A percentile compares a stretch with the other conserved stretches of the same genome.
phyloP scores from a whole-genome alignment of 768 basidiomycete species.

The Rhizopogon vesiculosus region DNA sequence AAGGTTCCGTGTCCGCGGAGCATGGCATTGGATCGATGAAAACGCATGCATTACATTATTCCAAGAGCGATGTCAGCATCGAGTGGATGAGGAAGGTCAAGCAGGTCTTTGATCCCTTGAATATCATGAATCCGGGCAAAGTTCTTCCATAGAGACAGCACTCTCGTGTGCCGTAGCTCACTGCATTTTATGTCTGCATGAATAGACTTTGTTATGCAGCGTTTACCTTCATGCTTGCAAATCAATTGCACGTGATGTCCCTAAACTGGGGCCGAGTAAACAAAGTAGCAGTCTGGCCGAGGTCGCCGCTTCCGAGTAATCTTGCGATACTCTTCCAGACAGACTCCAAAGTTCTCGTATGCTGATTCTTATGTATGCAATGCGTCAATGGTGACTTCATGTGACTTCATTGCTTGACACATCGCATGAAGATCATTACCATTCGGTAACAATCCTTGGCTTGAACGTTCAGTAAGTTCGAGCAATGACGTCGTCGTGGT shows the following conservation, averaged over 20 bases:
- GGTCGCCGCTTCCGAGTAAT: no score
- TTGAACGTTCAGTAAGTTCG: background rate
- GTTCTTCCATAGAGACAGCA: constrained; percentile 39
- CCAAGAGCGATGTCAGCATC: constrained; percentile 75
- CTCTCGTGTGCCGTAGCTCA: background rate
- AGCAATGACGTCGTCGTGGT: background rate
- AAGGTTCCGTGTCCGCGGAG: constrained; percentile 94
- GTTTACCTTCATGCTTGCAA: no score
- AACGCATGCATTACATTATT: constrained; percentile 83
- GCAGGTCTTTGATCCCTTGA: constrained; percentile 79
- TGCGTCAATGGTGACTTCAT: no score
- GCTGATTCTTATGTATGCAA: no score
- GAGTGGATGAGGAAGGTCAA: constrained; percentile 91
- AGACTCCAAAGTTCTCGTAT: no score
- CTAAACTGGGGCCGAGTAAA: no score
- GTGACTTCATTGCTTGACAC: background rate
- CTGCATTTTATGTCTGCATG: background rate
- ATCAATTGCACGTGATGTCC: no score
- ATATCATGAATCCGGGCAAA: constrained; percentile 93
- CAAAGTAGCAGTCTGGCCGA: no score
- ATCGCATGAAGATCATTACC: background rate
- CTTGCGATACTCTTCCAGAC: no score
- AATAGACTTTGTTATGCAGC: no score
- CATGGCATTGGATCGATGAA: constrained; percentile 98
- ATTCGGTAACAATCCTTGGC: no score